These are phyloP conservation scores for Pythium volutum DNA, from an alignment of 352 stramenopile species.

Conservation along the genomic window DNA sequence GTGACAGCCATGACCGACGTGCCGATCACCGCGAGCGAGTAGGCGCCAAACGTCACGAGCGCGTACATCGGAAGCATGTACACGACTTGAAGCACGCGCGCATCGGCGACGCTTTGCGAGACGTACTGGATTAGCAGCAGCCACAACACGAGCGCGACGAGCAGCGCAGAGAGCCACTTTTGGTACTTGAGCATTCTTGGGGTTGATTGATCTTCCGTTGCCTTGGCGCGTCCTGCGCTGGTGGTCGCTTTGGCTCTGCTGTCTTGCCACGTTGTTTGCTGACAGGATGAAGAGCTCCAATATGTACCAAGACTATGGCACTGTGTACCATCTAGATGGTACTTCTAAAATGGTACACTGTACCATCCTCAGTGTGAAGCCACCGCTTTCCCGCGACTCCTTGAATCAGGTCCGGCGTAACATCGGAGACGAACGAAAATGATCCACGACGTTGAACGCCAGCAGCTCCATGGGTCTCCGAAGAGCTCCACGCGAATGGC, in stretches of 20 bases:
- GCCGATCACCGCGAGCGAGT: constrained; percentile 64
- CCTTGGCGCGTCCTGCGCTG: background rate
- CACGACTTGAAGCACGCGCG: constrained; percentile 47
- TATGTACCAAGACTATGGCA: constrained; percentile 17
- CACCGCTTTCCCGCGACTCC: background rate
- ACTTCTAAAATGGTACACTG: background rate
- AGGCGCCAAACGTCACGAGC: constrained; percentile 67
- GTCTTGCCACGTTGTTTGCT: constrained; percentile 23
- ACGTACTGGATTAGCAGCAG: constrained; percentile 47
- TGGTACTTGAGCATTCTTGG: constrained; percentile 77
- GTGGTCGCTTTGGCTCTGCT: background rate
- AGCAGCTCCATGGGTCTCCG: constrained; percentile 47
- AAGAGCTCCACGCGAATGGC: constrained; percentile 15
- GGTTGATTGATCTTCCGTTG: background rate
- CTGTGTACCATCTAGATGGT: background rate
- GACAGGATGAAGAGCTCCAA: constrained; percentile 6
- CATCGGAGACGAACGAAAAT: constrained; percentile 28
- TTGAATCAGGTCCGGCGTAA: constrained; percentile 14
- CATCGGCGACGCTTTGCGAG: constrained; percentile 28
- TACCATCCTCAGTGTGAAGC: background rate
- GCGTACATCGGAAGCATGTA: constrained; percentile 62
- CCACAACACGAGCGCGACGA: constrained; percentile 50
- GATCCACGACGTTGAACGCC: constrained; percentile 55
- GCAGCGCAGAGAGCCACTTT: constrained; percentile 56
- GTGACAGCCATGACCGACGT: constrained; percentile 68